phyloP scores from a whole-genome alignment of 208 protist genomes.

The Leishmania braziliensis region DNA sequence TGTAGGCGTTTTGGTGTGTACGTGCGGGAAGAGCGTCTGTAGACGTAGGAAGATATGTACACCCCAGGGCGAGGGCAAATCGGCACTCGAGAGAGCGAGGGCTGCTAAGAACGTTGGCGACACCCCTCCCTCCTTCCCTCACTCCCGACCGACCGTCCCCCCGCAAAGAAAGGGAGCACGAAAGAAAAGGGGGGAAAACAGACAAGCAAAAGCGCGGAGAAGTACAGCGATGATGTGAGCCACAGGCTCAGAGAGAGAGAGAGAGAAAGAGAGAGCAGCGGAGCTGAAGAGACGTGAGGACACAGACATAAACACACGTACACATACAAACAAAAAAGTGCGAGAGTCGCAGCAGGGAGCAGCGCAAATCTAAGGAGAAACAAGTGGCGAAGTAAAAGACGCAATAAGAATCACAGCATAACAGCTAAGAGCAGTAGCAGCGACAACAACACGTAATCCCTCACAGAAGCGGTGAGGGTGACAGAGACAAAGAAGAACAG shows the following conservation, averaged over 20 bases:
- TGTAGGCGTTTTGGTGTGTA: background rate
- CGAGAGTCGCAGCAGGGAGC: background rate
- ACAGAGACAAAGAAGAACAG: background rate
- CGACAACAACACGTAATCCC: background rate
- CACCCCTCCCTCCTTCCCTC: too few species aligned
- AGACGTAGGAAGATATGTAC: background rate
- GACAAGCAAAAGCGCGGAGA: background rate
- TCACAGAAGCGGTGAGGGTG: background rate
- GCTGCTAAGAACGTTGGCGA: background rate
- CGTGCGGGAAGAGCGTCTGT: background rate
- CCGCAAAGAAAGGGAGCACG: too few species aligned
- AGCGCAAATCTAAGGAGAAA: too few species aligned
- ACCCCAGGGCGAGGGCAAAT: background rate
- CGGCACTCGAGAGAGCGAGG: background rate
- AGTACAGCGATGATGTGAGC: background rate
- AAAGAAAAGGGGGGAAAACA: background rate
- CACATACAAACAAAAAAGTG: background rate
- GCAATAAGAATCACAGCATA: background rate
- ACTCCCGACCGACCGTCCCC: too few species aligned
- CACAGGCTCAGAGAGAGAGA: too few species aligned
- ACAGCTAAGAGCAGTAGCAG: background rate
- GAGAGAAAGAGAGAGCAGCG: background rate
- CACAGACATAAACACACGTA: background rate
- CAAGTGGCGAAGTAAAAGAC: too few species aligned
- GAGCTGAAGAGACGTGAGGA: background rate